Evolutionary conservation across 257 asterid species (phyloP), one percentile per base, ranked within the genome.

Genomic region (Eucommia ulmoides): DNA sequence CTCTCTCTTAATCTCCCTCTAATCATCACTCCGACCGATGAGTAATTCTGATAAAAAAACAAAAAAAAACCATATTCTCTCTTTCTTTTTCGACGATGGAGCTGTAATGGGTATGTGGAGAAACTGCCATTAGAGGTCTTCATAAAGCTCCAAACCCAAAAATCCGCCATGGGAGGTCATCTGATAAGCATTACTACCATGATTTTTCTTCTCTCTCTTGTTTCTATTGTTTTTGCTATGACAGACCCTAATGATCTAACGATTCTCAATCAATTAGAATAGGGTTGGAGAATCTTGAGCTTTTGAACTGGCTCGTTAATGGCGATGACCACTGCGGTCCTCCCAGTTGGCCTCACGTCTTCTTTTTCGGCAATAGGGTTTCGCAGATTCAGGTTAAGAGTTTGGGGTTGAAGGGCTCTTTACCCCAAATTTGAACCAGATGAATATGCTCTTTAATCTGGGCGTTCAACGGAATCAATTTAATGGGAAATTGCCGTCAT

Each of bases 141-240:
- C n/a, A n/a, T n/a, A n/a, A n/a, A n/a, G n/a, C n/a, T n/a, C n/a
- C n/a, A n/a, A n/a, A n/a, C n/a, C n/a, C n/a, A 29, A 42, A 18
- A 18, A 42, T 42, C 48, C 2, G 7, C 45, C 20, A 42, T 42
- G 48, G 48, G 19, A 42, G 20, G 6, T 24, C 55, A 10, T 21
- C 2, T 2, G 5, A 6, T 42, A 16, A 15, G 6, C 6, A 6
- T 42, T 42, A 8, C 15, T 42, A 21, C 19, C 7, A 42, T 18
- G 1, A 15, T 35, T 11, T 66, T 74, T 16, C 48, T 42, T 14
- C 48, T 42, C 48, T 42, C 20, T 17, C 48, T 42, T 16, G 20
- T 42, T 42, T 42, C 20, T 6, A 7, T 42, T 42, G 48, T 18
- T 42, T 42, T 16, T 16, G 48, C n/a, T 42, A 21, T 42, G 3